Percentiles rank a stretch among this genome's conserved stretches.
Conservation (phyloP, 176 grass and related monocot genomes). For the Eremochloa ophiuroides region DNA sequence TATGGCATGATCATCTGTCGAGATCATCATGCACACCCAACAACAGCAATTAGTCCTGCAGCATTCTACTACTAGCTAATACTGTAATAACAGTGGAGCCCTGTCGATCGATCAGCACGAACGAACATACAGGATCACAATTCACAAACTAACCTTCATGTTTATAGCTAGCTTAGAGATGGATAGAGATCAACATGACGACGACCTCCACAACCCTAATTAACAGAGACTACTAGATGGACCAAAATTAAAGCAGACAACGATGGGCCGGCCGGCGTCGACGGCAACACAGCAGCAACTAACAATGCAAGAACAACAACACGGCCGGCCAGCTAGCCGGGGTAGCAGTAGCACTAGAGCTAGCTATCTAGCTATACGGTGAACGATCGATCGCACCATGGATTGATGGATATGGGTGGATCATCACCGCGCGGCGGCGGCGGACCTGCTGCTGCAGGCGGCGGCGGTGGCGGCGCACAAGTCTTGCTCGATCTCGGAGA, state of each 20-base stretch:
- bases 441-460: not conserved
- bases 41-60: not conserved
- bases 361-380: not conserved
- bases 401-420: not conserved
- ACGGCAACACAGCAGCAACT: not conserved
- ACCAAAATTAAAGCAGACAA: not conserved
- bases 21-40: slow-evolving; percentile 7
- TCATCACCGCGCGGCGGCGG: slow-evolving; percentile 24
- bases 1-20: slow-evolving; percentile 12
- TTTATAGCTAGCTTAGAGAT: not conserved
- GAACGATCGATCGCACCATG: not conserved
- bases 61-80: not conserved
- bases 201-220: slow-evolving; percentile 9
- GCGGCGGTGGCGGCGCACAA: slow-evolving; percentile 3
- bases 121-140: not conserved
- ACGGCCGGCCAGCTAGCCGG: not conserved
- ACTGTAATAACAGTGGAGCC: not conserved
- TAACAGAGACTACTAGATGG: not conserved
- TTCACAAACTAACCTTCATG: not conserved
- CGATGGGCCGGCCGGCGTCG: not conserved
- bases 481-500: slow-evolving; percentile 82
- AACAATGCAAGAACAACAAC: not conserved
- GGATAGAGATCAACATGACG: not conserved
- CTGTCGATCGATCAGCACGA: not conserved
- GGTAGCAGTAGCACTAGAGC: not conserved